Evolutionary conservation across 1,284 basidiomycete genomes (phyloP), one percentile per base, ranked within the genome.

Genomic region (Puccinia horiana): DNA sequence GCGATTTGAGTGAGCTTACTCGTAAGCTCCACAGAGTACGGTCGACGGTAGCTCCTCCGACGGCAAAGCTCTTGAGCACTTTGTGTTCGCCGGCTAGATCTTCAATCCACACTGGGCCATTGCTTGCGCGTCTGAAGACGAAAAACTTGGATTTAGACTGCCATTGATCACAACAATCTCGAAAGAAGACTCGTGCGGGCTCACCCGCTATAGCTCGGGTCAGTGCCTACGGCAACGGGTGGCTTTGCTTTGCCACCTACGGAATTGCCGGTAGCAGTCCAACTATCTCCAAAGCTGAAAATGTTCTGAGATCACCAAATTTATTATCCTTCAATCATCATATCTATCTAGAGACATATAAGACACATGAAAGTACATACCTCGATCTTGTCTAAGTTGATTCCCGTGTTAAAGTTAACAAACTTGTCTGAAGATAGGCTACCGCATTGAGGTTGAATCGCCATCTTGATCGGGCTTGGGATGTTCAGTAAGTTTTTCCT

Each of bases 221-320:
- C 44, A 44, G 2, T 49, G 18, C 58, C 63, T 67, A 35, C 11
- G 35, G 40, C 12, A 35, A 63, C 58, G 12, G 56, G 29, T 16
- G 58, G 44, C 14, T 47, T 37, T 4, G 76, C 1, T 42, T n/a
- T n/a, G 6, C 76, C 76, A 18, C 76, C 76, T 29, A 16, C 6
- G 29, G 14, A 29, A 26, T 65, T 42, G 18, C 76, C 76, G 35
- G 23, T 77, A 8, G 76, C 20, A 42, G 63, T 77, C 56, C 37
- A 77, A 18, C 76, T 77, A 49, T 77, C 76, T 1, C 76, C 76
- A 42, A 77, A 77, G 20, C 58, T 63, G 35, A 44, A 77, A 32
- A 77, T 77, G 26, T 26, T 77, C 76, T 77, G 29, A 61, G 58
- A 61, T 61, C 8, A 6, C 29, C 12, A 29, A 29, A 58, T 40